A percentile compares a stretch with the other conserved stretches of the same genome.
Evolutionary conservation across 2,329 filamentous ascomycete genomes (phyloP).

Genomic region (Didymella sp.): DNA sequence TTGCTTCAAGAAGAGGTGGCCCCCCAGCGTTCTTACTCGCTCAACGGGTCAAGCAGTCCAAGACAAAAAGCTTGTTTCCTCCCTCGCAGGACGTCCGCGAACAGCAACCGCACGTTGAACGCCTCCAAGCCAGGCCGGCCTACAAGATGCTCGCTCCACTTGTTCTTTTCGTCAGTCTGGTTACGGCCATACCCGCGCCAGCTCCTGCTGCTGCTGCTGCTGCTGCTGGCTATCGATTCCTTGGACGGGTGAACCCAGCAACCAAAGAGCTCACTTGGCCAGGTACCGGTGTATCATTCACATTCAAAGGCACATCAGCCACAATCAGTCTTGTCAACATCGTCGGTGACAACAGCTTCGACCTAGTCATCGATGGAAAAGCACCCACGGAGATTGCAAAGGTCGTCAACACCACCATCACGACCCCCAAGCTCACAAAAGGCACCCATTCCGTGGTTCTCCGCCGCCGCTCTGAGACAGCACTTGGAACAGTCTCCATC

Average conservation of each 20-base stretch:
- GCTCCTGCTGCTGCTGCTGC: conserved; percentile 9
- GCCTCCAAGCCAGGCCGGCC: neutral
- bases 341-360: conserved; percentile 45
- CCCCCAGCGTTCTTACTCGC: neutral
- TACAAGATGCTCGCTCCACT: conserved; percentile 8
- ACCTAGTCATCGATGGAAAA: conserved; percentile 46
- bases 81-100: neutral
- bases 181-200: conserved; percentile 2
- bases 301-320: conserved; percentile 52
- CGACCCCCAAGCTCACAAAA: conserved; percentile 41
- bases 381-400: conserved; percentile 31
- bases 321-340: conserved; percentile 44
- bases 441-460: conserved; percentile 50
- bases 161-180: conserved; percentile 8
- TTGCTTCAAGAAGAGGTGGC: neutral
- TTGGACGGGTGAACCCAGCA: conserved; percentile 54
- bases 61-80: neutral
- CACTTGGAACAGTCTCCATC: conserved; percentile 46
- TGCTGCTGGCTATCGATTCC: conserved; percentile 18
- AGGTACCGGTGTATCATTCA: conserved; percentile 53
- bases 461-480: conserved; percentile 51
- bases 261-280: conserved; percentile 57
- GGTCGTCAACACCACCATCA: conserved; percentile 40
- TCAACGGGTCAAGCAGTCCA: neutral
- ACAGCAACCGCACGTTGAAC: neutral